These are phyloP conservation scores for Hanseniaspora pseudoguilliermondii DNA, from an alignment of 805 yeast genomes.

Conservation along the genomic window DNA sequence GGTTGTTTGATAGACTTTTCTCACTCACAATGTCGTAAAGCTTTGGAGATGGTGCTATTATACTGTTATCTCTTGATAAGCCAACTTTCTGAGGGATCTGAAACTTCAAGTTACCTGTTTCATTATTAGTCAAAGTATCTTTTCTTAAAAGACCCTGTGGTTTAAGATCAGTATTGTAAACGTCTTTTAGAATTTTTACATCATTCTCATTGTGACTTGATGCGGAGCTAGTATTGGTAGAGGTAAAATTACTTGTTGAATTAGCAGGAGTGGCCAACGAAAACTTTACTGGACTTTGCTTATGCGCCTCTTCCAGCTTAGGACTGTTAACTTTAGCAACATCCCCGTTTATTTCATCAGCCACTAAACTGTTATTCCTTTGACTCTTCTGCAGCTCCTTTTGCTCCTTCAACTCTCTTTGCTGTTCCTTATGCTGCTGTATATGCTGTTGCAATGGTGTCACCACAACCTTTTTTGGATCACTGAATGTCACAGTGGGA, in stretches of 20 bases:
- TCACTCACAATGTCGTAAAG: neutral
- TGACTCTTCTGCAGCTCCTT: conserved; percentile 6
- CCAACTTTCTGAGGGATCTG: neutral
- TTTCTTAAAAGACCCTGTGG: neutral
- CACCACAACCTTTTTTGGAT: conserved; percentile 16
- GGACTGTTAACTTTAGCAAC: neutral
- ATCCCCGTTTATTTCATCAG: neutral
- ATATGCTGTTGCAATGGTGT: conserved; percentile 12
- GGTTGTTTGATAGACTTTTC: neutral
- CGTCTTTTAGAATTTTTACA: neutral
- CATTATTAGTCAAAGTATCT: neutral
- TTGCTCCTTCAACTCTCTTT: conserved; percentile 12
- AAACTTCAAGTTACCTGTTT: neutral
- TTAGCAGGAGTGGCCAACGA: neutral
- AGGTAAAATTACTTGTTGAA: neutral
- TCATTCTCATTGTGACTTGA: neutral
- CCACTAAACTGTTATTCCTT: neutral
- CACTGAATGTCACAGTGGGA: conserved; percentile 25
- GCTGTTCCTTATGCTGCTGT: conserved; percentile 13
- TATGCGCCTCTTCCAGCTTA: neutral
- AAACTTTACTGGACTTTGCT: neutral
- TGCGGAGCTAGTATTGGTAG: neutral
- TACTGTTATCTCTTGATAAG: neutral
- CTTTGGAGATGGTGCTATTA: neutral
- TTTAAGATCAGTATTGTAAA: neutral